phyloP scores from a whole-genome alignment of 768 basidiomycete genomes.

The Boletellus sp. region DNA sequence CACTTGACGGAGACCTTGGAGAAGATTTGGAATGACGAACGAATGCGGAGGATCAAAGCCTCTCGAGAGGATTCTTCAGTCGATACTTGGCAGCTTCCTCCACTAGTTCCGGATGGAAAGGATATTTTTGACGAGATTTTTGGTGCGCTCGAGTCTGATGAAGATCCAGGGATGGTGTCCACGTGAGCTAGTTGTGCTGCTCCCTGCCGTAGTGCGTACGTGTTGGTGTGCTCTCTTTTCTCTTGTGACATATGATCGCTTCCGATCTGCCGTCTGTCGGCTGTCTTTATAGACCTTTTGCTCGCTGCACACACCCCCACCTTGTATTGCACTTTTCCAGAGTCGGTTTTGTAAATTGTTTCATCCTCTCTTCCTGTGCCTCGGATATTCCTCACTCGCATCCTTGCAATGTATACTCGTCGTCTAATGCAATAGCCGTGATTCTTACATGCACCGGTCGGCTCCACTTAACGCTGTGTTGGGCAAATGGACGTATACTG shows the following conservation, averaged over 20 bases:
- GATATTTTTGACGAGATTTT: slow-evolving; percentile 80
- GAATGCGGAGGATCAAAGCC: slow-evolving; percentile 61
- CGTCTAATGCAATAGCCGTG: slow-evolving; percentile 4
- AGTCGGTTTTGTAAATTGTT: not conserved
- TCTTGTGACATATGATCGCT: not conserved
- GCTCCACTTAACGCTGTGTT: not conserved
- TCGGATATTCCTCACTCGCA: slow-evolving; percentile 3
- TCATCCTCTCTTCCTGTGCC: not conserved
- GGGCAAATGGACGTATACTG: too few relatives aligned
- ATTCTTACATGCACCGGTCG: not conserved
- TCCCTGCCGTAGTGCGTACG: not conserved
- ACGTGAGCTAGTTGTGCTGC: slow-evolving; percentile 38
- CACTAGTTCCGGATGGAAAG: slow-evolving; percentile 67
- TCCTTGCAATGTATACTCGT: slow-evolving; percentile 6
- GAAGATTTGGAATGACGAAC: slow-evolving; percentile 85
- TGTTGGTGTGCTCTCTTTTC: not conserved
- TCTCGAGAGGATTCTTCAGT: slow-evolving; percentile 53
- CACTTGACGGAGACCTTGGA: slow-evolving; percentile 74
- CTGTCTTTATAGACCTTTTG: slow-evolving; percentile 12
- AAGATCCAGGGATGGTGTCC: slow-evolving; percentile 75
- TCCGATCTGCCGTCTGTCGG: not conserved
- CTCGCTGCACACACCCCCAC: slow-evolving; percentile 2
- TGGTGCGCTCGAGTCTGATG: slow-evolving; percentile 41
- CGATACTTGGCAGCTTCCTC: slow-evolving; percentile 51
- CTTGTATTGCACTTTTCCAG: slow-evolving; percentile 8